Base-by-base conservation (phyloP, 177 flowering plant genomes). In the Vitis hybrid region DNA sequence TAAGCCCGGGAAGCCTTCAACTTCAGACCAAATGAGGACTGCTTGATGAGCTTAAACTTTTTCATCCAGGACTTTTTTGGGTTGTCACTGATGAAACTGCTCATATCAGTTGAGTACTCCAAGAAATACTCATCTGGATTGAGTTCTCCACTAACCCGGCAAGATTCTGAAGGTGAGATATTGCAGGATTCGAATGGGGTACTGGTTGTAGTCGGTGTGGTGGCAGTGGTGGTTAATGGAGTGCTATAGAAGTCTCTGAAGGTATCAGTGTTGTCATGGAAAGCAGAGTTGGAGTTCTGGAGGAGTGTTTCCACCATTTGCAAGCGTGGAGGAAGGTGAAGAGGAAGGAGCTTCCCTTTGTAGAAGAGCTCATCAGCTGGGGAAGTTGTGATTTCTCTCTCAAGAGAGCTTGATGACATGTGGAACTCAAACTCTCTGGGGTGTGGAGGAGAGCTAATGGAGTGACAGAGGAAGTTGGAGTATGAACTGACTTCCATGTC, bases 291-390 rank as follows among this genome's bases (percentile, higher is more conserved):
- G 22, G 82, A 65, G 67, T 66, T 74, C 14, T 81, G 71, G 14
- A 83, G 82, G 62, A 86, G 75, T 11, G 79, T 82, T 55, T 84
- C 77, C 7, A 84, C 82, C 89, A 86, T 84, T 62, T 78, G 78
- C 13, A 82, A 59, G 15, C 86, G 80, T 2, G 88, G 87, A 12
- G 87, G 87, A 48, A 80, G 86, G 81, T 80, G 85, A 64, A 79
- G 88, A 6, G 87, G 90, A 55, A 86, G 83, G 60, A 85, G 84
- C 62, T 81, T 83, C 12, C 87, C 86, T 75, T 79, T 81, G 82
- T 86, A 83, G 71, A 83, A 83, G 51, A 82, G 86, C 67, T 86
- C 87, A 62, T 84, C 87, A 22, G 89, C 87, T 52, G 89, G 84
- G 49, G 85, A 84, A 60, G 85, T 75, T 65, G 80, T 62, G 16